phyloP scores from a whole-genome alignment of 371 early-diverging fungal species.

The Blyttiomyces sp. region DNA sequence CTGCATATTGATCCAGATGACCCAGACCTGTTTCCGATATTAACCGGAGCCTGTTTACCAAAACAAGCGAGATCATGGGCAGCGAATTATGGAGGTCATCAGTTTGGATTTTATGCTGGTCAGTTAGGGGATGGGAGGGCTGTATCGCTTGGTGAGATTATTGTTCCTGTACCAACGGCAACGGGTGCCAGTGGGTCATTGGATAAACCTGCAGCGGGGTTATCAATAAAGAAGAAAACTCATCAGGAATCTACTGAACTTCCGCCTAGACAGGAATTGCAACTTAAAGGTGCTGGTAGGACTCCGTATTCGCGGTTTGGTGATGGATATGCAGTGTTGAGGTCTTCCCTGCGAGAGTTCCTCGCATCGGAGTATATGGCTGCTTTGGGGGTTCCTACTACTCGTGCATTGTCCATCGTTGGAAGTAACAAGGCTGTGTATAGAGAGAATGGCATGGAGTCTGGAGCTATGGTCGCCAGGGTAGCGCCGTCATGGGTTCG shows the following conservation, averaged over 20 bases:
- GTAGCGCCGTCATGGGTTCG: constrained; percentile 81
- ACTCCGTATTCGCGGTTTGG: constrained; percentile 86
- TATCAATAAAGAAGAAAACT: too few species aligned
- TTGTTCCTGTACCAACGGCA: constrained; percentile 5
- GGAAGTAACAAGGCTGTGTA: constrained; percentile 60
- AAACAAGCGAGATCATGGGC: constrained; percentile 73
- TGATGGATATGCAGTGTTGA: constrained; percentile 82
- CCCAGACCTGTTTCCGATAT: constrained; percentile 6
- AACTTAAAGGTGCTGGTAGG: constrained; percentile 79
- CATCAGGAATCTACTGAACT: too few species aligned
- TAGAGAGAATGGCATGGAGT: constrained; percentile 64
- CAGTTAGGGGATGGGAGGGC: constrained; percentile 85
- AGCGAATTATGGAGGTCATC: constrained; percentile 83
- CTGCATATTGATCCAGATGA: constrained; percentile 47
- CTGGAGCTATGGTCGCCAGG: constrained; percentile 76
- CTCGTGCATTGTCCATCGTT: constrained; percentile 71
- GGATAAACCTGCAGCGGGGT: too few species aligned
- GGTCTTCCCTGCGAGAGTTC: constrained; percentile 68
- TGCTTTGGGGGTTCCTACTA: constrained; percentile 75
- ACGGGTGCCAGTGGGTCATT: background rate
- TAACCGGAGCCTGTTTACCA: constrained; percentile 20
- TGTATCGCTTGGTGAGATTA: constrained; percentile 66
- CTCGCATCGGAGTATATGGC: constrained; percentile 76
- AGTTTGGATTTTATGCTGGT: constrained; percentile 68
- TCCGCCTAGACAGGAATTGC: constrained; percentile 81